Evolutionary conservation across 2,329 filamentous ascomycete genomes (phyloP), one percentile per base, ranked within the genome.

Genomic region (Beauveria sp.): DNA sequence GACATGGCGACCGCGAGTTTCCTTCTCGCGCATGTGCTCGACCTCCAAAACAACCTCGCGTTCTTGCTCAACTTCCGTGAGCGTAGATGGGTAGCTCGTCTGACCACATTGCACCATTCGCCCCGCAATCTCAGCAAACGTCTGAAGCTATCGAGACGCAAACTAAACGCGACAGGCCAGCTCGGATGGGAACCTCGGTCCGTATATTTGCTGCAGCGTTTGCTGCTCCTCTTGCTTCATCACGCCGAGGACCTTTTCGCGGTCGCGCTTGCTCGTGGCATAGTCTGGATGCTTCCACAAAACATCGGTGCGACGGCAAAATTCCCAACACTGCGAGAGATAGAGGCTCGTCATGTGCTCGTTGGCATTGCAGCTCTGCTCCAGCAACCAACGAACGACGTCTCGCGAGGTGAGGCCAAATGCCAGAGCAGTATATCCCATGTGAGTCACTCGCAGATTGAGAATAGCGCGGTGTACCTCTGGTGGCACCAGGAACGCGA

Each of bases 401-500:
- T 70, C 64, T 0, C 58, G 12, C 1, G 67, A 69, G 0, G 51
- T 58, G 1, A 69, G 34, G 0, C 22, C 51, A 72, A 14, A 12
- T 3, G 12, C 5, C 4, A 3, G 26, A 10, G 22, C 8, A 3
- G 4, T 3, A 8, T 44, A 3, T 5, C 16, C 5, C 3, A 12
- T 18, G 10, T 52, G 37, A 30, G 56, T 47, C 12, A 5, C 2
- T 14, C 60, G 68, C 0, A 79, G 56, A 60, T 85, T 80, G 0
- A 80, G 65, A 37, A 89, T 86, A 63, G 80, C 85, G 30, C 84
- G 80, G 40, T 87, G 77, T 0, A 88, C 84, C 66, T 88, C 85
- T 0, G 80, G 81, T 0, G 85, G 83, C 0, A 80, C 78, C 22
- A 84, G 77, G 54, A 87, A 82, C 8, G 72, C 70, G 0, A 88